Conservation (phyloP, 2,329 filamentous ascomycete genomes). For the Penicillium aurantiogriseum region DNA sequence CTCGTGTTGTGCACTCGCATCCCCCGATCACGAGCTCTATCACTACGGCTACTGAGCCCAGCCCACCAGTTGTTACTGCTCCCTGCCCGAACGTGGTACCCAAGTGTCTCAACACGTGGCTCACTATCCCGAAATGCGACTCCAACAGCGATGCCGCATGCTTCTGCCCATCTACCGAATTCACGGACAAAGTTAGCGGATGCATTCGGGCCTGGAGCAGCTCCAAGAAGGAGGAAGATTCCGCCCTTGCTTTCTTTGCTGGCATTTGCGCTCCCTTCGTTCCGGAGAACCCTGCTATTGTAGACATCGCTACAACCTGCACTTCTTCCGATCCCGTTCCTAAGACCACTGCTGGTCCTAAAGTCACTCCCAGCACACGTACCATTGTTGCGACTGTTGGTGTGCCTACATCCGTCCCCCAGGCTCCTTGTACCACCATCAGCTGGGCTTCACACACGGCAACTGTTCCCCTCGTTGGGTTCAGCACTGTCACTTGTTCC, state of each 20-base stretch:
- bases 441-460: conserved; percentile 36
- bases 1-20: not conserved
- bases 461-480: conserved; percentile 43
- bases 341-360: conserved; percentile 5
- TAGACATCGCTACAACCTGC: conserved; percentile 48
- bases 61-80: conserved; percentile 24
- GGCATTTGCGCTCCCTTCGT: conserved; percentile 80
- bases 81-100: conserved; percentile 69
- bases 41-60: not conserved
- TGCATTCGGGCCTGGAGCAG: conserved; percentile 75
- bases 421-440: conserved; percentile 35
- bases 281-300: conserved; percentile 67
- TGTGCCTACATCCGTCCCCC: conserved; percentile 5
- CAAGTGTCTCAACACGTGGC: conserved; percentile 85
- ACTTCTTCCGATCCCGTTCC: conserved; percentile 46
- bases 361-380: not conserved
- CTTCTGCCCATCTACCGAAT: conserved; percentile 77
- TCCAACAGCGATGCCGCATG: conserved; percentile 78
- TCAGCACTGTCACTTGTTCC: conserved; percentile 31
- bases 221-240: conserved; percentile 61
- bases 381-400: not conserved
- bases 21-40: not conserved
- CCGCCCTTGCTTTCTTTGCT: conserved; percentile 77
- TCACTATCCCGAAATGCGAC: conserved; percentile 67
- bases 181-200: conserved; percentile 72